Percentiles rank a stretch among this genome's conserved stretches.
Evolutionary conservation across 805 yeast species (phyloP).

Genomic region (Kazachstania martiniae): DNA sequence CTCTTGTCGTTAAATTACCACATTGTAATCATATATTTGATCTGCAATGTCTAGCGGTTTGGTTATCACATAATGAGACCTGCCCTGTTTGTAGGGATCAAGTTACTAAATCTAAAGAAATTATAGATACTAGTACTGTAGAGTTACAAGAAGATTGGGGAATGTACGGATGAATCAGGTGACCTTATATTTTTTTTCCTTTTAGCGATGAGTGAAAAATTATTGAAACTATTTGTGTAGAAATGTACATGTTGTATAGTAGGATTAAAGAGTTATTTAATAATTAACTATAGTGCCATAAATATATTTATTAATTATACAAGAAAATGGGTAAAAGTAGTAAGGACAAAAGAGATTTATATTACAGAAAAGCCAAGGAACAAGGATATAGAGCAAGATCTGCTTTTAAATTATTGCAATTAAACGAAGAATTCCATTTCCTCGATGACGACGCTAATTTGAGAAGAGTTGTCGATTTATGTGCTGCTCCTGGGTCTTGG

Average conservation of each 20-base stretch:
- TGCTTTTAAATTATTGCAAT: slow-evolving; percentile 84
- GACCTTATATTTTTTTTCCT: slow-evolving; percentile 1
- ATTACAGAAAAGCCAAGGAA: slow-evolving; percentile 90
- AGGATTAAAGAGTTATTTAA: no score
- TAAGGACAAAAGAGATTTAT: slow-evolving; percentile 88
- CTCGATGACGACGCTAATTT: slow-evolving; percentile 48
- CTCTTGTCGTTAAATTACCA: slow-evolving; percentile 65
- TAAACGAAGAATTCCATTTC: slow-evolving; percentile 81
- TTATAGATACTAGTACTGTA: slow-evolving; percentile 38
- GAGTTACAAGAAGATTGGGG: slow-evolving; percentile 68
- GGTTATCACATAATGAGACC: slow-evolving; percentile 64
- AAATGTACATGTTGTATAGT: not conserved
- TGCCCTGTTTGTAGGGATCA: slow-evolving; percentile 85
- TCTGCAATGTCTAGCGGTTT: slow-evolving; percentile 81
- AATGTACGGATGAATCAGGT: slow-evolving; percentile 48
- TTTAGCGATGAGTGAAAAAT: not conserved
- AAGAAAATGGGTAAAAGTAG: slow-evolving; percentile 92
- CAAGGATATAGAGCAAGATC: slow-evolving; percentile 97
- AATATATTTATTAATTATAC: no score
- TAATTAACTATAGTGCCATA: no score
- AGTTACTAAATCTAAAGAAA: slow-evolving; percentile 36
- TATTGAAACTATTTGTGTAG: not conserved
- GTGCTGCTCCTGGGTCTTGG: slow-evolving; percentile 99
- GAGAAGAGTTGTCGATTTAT: slow-evolving; percentile 81
- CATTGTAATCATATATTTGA: slow-evolving; percentile 79